These are phyloP conservation scores for Albifimbria verrucaria DNA, from an alignment of 2,329 filamentous ascomycete genomes.

Conservation along the genomic window DNA sequence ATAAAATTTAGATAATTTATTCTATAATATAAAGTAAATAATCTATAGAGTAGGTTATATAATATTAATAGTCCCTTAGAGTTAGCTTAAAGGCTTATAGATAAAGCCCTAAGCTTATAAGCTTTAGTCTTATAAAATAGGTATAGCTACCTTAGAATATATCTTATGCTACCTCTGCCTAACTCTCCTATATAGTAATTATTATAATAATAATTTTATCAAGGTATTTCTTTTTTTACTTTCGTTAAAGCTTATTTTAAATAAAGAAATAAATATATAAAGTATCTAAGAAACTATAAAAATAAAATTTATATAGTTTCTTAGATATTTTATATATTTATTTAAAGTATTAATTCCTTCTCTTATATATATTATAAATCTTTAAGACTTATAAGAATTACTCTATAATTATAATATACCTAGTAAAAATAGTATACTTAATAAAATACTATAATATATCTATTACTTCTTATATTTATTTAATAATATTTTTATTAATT, in stretches of 20 bases:
- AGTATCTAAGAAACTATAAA: too few relatives aligned
- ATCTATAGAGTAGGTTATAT: neutral
- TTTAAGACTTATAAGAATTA: neutral
- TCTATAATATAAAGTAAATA: neutral
- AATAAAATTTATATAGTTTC: too few relatives aligned
- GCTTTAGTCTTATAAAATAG: too few relatives aligned
- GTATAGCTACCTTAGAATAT: too few relatives aligned
- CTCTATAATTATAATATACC: neutral
- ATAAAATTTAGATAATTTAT: neutral
- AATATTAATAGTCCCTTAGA: neutral
- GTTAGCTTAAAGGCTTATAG: too few relatives aligned
- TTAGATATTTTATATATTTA: neutral
- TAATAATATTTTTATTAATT: neutral
- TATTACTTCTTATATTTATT: neutral
- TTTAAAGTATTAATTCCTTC: neutral
- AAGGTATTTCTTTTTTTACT: neutral
- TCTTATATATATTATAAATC: too few relatives aligned
- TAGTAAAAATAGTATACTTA: neutral
- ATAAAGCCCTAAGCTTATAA: too few relatives aligned
- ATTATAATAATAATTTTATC: neutral
- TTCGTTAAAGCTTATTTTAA: neutral
- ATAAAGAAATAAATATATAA: too few relatives aligned
- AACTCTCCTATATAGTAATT: neutral
- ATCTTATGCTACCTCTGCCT: too few relatives aligned
- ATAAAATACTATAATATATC: neutral